These are phyloP conservation scores for Alternaria alternata DNA, from an alignment of 2,329 filamentous ascomycete genomes.

Conservation along the genomic window DNA sequence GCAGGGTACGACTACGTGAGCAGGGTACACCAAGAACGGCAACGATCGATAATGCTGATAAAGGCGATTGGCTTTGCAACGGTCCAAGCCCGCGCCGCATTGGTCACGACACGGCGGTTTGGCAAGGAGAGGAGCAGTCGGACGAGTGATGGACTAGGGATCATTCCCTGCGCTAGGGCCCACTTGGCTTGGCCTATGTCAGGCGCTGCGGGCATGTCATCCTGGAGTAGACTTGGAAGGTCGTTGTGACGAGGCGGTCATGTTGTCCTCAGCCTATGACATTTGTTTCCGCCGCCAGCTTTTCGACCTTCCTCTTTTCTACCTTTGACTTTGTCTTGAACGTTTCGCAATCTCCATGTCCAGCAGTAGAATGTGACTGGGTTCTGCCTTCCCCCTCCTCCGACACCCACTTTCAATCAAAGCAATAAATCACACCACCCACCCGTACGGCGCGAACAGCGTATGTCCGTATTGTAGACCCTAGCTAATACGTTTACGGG, in stretches of 20 bases:
- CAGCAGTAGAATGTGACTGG: too few relatives aligned
- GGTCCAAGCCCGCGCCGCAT: slow-evolving; percentile 26
- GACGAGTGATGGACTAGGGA: slow-evolving; percentile 7
- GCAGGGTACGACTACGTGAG: not conserved
- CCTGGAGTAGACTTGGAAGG: not conserved
- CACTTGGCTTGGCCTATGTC: too few relatives aligned
- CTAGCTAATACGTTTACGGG: not conserved
- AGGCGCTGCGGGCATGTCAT: not conserved
- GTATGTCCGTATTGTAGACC: not conserved
- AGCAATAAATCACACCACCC: not conserved
- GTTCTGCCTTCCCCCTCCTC: too few relatives aligned
- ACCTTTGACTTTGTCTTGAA: too few relatives aligned
- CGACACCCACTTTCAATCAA: not conserved
- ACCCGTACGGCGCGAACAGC: not conserved
- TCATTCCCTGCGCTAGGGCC: not conserved
- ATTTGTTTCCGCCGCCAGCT: too few relatives aligned
- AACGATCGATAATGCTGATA: slow-evolving; percentile 35
- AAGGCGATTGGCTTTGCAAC: slow-evolving; percentile 29
- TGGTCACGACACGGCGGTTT: slow-evolving; percentile 16
- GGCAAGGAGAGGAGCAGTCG: not conserved
- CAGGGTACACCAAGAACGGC: slow-evolving; percentile 14
- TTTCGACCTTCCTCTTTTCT: too few relatives aligned
- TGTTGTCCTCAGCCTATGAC: not conserved
- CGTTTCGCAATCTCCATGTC: too few relatives aligned
- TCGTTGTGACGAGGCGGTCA: not conserved